Percentiles rank a stretch among this genome's conserved stretches.
Evolutionary conservation across 257 asterid genomes (phyloP).

Genomic region (Solanum chilense): DNA sequence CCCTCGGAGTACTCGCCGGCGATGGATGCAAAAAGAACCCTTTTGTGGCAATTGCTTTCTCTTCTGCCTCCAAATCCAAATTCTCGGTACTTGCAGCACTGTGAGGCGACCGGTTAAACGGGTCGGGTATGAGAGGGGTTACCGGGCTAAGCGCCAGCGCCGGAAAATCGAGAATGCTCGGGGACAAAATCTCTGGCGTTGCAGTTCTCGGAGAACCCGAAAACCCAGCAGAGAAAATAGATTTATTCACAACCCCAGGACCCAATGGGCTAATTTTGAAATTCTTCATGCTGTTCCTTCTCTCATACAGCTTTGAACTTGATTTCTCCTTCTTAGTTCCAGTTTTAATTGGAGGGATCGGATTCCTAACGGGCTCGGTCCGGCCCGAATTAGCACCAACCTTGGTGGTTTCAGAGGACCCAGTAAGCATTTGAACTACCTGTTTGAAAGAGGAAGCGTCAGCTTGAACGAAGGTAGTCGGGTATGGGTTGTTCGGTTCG

Average conservation of each 20-base stretch:
- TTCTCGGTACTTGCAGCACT: conserved; percentile 7
- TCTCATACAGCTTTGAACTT: conserved; percentile 64
- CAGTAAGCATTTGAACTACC: conserved; percentile 90
- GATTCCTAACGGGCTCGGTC: conserved; percentile 32
- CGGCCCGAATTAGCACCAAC: conserved; percentile 18
- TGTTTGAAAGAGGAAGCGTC: conserved; percentile 87
- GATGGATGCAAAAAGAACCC: conserved; percentile 82
- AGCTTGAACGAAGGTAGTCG: conserved; percentile 97
- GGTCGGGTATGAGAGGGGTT: conserved; percentile 84
- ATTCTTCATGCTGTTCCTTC: conserved; percentile 69
- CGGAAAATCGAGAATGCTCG: conserved; percentile 83
- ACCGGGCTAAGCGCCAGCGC: conserved; percentile 86
- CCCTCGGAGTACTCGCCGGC: conserved; percentile 73
- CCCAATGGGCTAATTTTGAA: conserved; percentile 69
- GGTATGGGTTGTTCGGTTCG: conserved; percentile 77
- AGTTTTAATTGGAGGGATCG: conserved; percentile 65
- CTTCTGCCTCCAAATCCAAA: conserved; percentile 59
- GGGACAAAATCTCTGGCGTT: conserved; percentile 57
- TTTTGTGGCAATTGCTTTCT: conserved; percentile 61
- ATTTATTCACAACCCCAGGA: conserved; percentile 19
- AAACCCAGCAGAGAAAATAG: conserved; percentile 22
- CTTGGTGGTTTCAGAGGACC: conserved; percentile 52
- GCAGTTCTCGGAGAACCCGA: conserved; percentile 58
- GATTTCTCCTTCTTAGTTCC: conserved; percentile 63
- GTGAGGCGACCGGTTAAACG: conserved; percentile 37